phyloP scores from a whole-genome alignment of 495 filamentous ascomycete species.

The Staphylotrichum longicolle region DNA sequence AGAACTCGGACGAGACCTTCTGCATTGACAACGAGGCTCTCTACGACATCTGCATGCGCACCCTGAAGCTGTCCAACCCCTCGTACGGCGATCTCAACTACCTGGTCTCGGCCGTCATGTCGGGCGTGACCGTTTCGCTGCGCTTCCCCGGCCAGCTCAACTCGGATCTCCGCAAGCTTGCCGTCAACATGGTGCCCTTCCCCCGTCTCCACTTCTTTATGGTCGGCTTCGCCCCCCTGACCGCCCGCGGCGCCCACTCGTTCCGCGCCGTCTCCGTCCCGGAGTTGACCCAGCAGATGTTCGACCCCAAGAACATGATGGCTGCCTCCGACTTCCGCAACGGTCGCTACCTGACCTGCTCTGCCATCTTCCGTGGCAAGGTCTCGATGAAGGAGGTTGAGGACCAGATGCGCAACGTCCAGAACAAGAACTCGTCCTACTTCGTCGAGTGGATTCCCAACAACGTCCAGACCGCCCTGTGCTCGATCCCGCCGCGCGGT shows the following conservation, averaged over 20 bases:
- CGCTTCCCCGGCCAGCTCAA: constrained; percentile 99
- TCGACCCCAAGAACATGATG: constrained; percentile 99
- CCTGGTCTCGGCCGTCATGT: constrained; percentile 99
- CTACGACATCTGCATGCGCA: constrained; percentile 99
- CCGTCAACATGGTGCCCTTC: constrained; percentile 99
- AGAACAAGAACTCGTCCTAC: constrained; percentile 99
- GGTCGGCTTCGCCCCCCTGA: constrained; percentile 99
- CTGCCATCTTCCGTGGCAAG: constrained; percentile 99
- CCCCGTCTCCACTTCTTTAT: constrained; percentile 99
- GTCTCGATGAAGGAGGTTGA: constrained; percentile 99
- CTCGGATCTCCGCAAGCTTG: constrained; percentile 98
- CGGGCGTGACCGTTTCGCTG: constrained; percentile 95
- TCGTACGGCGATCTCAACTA: constrained; percentile 99
- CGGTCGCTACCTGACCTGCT: constrained; percentile 98
- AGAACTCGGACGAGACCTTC: constrained; percentile 99
- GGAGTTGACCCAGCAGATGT: constrained; percentile 99
- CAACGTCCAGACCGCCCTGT: constrained; percentile 99
- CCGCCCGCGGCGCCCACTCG: constrained; percentile 86
- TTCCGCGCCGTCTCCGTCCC: constrained; percentile 98
- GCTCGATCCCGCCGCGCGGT: constrained; percentile 96
- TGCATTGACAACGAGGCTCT: constrained; percentile 99
- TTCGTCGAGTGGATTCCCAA: constrained; percentile 99
- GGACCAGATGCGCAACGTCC: constrained; percentile 99
- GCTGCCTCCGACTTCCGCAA: constrained; percentile 99
- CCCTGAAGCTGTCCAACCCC: constrained; percentile 95